Evolutionary conservation across 371 early-diverging fungal genomes (phyloP), one percentile per base, ranked within the genome.

Genomic region (Haplosporangium sp.): DNA sequence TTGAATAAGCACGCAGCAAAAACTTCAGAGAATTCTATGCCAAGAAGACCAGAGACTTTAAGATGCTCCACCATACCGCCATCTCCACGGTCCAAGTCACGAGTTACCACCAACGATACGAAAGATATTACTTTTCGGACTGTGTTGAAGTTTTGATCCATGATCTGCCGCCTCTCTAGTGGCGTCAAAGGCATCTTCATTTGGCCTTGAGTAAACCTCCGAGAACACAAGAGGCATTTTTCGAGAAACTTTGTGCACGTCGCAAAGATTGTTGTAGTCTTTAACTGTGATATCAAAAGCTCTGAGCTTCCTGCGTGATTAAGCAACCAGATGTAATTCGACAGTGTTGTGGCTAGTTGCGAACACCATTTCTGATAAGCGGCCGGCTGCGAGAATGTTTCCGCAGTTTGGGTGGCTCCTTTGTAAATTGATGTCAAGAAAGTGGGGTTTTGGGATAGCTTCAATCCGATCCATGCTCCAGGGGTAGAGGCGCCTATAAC

Each of bases 261-360:
- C 9, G 50, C 7, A 10, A 72, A 37, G 1, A 84, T 47, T 2
- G 63, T 44, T 10, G 65, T 20, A 4, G 19, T 58, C 58, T 35
- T 63, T 34, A 69, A 59, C 4, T 77, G 61, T 2, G 63, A n/a
- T 9, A 67, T 17, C 13, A 69, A 45, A 17, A 35, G 38, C 0
- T 76, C 78, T 6, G 74, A 35, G 61, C 61, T 59, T 27, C 77
- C 82, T 11, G 62, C 45, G 13, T 82, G 74, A 3, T 65, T 63
- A 39, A 81, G 53, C 19, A 84, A 56, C 84, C 84, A 83, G 0
- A 73, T 70, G 55, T 70, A 84, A 69, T 83, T 84, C 7, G 73
- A 62, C 5, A 84, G 56, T 7, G 60, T 45, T n/a, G 75, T 73
- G 1, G 78, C 81, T 7, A 84, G 65, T n/a, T 71, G 84, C 0